These are phyloP conservation scores for Macrophomina pseudophaseolina DNA, from an alignment of 2,329 filamentous ascomycete genomes.

Conservation along the genomic window DNA sequence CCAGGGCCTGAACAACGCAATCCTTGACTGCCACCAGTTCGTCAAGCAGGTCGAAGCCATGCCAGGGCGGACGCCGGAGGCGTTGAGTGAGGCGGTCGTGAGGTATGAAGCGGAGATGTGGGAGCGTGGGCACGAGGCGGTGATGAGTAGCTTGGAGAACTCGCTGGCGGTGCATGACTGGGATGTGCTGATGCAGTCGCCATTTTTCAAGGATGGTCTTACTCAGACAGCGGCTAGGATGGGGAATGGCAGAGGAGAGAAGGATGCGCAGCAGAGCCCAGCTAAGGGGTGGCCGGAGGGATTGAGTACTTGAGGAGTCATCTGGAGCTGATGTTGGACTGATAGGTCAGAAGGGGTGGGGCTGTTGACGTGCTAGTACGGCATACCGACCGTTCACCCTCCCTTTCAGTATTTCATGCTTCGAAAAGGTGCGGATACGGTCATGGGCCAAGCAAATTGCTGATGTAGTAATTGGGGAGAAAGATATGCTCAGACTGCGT, in stretches of 20 bases:
- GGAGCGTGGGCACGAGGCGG: slow-evolving; percentile 40
- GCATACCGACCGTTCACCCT: too few relatives aligned
- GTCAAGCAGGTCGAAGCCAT: slow-evolving; percentile 34
- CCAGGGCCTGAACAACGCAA: slow-evolving; percentile 56
- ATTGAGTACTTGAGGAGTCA: not conserved
- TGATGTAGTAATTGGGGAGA: too few relatives aligned
- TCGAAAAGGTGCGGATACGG: too few relatives aligned
- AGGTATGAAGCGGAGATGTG: slow-evolving; percentile 50
- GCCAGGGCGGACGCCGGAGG: not conserved
- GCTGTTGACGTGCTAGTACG: too few relatives aligned
- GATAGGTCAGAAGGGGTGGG: too few relatives aligned
- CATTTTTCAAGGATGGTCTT: slow-evolving; percentile 42
- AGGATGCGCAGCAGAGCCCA: not conserved
- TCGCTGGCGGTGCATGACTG: slow-evolving; percentile 44
- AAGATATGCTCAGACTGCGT: too few relatives aligned
- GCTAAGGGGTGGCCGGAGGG: not conserved
- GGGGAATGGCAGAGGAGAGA: not conserved
- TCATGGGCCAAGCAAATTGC: too few relatives aligned
- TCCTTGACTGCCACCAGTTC: slow-evolving; percentile 51
- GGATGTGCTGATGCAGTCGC: slow-evolving; percentile 42
- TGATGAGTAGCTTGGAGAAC: slow-evolving; percentile 40
- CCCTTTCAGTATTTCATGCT: too few relatives aligned
- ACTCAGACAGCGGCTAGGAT: slow-evolving; percentile 11
- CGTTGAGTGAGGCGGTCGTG: slow-evolving; percentile 29
- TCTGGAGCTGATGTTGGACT: too few relatives aligned